phyloP scores from a whole-genome alignment of 1,284 basidiomycete genomes.

The Moesziomyces sp. region DNA sequence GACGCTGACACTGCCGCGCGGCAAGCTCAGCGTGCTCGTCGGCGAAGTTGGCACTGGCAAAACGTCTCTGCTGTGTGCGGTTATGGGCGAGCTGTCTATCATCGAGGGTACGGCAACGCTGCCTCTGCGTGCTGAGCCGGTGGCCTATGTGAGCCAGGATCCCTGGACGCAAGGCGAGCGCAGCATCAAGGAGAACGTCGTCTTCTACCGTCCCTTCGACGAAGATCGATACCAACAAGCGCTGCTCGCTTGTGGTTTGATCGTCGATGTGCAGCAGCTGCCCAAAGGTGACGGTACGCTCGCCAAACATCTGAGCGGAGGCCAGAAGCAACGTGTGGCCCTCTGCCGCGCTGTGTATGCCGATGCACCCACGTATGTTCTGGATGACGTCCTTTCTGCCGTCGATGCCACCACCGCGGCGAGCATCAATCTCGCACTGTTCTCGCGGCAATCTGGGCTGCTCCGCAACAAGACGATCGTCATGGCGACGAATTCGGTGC shows the following conservation, averaged over 20 bases:
- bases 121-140: constrained; percentile 4
- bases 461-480: constrained; percentile 39
- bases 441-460: constrained; percentile 13
- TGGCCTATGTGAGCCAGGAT: constrained; percentile 38
- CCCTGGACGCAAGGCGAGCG: constrained; percentile 35
- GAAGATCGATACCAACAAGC: constrained; percentile 36
- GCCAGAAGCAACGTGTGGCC: constrained; percentile 50
- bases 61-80: constrained; percentile 37
- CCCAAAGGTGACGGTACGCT: constrained; percentile 27
- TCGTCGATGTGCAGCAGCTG: constrained; percentile 26
- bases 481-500: constrained; percentile 34
- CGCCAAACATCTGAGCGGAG: constrained; percentile 46
- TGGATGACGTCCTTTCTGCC: constrained; percentile 47
- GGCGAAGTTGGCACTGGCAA: constrained; percentile 41
- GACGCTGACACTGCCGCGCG: constrained; percentile 6
- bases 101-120: constrained; percentile 10
- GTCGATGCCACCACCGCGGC: constrained; percentile 47
- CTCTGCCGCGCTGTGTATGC: constrained; percentile 49
- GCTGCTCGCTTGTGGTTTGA: constrained; percentile 31
- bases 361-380: constrained; percentile 20
- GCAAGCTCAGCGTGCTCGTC: constrained; percentile 15
- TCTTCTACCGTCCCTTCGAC: constrained; percentile 32
- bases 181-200: constrained; percentile 44
- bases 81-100: constrained; percentile 36
- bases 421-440: constrained; percentile 17